Evolutionary conservation across 1,139 yeast genomes (phyloP).

Genomic region (Williopsis jadinii): DNA sequence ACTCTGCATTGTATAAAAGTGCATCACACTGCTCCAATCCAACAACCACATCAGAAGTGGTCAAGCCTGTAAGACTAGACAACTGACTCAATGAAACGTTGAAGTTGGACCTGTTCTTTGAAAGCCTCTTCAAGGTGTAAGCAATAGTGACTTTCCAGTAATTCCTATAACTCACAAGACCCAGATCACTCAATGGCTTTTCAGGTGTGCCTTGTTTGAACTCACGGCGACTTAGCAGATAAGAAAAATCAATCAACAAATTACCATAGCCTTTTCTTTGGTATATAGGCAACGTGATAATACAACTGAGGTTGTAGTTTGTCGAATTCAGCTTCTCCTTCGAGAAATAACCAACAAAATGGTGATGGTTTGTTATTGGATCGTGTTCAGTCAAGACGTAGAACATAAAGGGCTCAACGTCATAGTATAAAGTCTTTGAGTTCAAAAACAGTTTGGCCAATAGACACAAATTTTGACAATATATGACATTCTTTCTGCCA

Average conservation of each 20-base stretch:
- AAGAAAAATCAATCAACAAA: conserved; percentile 82
- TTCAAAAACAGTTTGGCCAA: conserved; percentile 84
- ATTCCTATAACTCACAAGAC: conserved; percentile 75
- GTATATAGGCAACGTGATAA: conserved; percentile 79
- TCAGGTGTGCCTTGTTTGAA: conserved; percentile 88
- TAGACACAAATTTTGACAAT: conserved; percentile 85
- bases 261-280: conserved; percentile 90
- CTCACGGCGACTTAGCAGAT: conserved; percentile 67
- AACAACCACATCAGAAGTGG: conserved; percentile 76
- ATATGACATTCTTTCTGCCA: conserved; percentile 74
- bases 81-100: conserved; percentile 50
- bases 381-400: conserved; percentile 76
- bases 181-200: conserved; percentile 84
- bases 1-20: conserved; percentile 33
- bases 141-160: conserved; percentile 78
- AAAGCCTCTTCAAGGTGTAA: conserved; percentile 33
- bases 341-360: conserved; percentile 89
- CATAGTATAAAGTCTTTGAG: conserved; percentile 87
- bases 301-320: conserved; percentile 82
- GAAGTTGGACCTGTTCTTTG: conserved; percentile 14
- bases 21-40: conserved; percentile 76
- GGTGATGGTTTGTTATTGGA: conserved; percentile 43
- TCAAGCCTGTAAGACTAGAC: conserved; percentile 76
- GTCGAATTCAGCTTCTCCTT: conserved; percentile 76
- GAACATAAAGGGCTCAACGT: conserved; percentile 91